Evolutionary conservation across 139 green algal species (phyloP), one percentile per base, ranked within the genome.

Genomic region (Coccomyxa sp.): DNA sequence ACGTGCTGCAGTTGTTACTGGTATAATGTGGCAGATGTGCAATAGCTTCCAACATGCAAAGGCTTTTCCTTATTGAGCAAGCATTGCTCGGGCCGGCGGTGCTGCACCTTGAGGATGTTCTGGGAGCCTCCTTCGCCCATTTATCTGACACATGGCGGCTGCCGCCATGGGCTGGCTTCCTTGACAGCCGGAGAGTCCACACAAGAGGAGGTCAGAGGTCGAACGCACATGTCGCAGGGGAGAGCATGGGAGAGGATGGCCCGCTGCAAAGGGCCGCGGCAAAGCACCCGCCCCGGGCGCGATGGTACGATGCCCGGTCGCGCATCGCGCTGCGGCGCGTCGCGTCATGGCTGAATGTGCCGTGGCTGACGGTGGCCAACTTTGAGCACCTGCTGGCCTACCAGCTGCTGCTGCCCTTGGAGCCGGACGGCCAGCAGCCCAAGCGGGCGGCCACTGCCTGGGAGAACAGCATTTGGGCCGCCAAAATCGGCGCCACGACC

Each of bases 281-380:
- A 3, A 32, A 31, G 30, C 23, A 28, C 7, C 15, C 21, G 21
- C 80, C 80, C 23, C 27, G 16, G 3, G 60, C 90, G 45, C 82
- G 87, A 18, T 95, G 88, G 89, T 97, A 97, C 82, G 94, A 97
- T 80, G 90, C 94, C 4, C 84, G 94, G 10, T 86, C 88, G 17
- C 83, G 94, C 0, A 85, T 90, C 66, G 92, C 94, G 1, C 85
- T 97, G 57, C 89, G 89, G 63, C 86, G 89, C 1, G 87, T 97
- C 9, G 89, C 90, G 27, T 80, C 90, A 80, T 97, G 94, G 94
- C 87, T 95, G 77, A 84, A 89, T 45, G 89, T 97, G 57, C 90
- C 94, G 11, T 88, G 88, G 81, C 23, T 60, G 31, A 14, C 30
- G 17, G 32, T 60, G 32, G 76, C 17, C 76, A 59, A 28, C 31